Evolutionary conservation across 768 basidiomycete species (phyloP), one percentile per base, ranked within the genome.

Genomic region (Boletus subparvulus): DNA sequence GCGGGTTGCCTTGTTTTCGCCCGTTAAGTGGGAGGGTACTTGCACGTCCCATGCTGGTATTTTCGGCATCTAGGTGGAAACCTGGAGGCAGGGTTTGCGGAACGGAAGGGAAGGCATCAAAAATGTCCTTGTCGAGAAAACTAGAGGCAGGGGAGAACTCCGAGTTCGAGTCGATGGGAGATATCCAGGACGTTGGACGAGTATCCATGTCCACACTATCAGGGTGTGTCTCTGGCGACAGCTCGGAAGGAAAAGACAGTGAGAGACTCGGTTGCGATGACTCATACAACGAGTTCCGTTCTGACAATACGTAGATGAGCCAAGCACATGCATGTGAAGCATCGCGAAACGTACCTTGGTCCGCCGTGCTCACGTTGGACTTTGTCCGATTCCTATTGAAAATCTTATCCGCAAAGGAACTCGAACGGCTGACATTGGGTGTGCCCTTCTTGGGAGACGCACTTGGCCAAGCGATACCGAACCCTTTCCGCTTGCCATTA

Each of bases 31-130:
- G 59, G 5, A 71, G 61, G 26, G 71, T 70, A 42, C 66, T 61
- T 16, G 65, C 47, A 21, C 58, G 69, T 39, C 59, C 68, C 45
- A 50, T 50, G 16, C 30, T 36, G 12, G 46, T 37, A 42, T 54
- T 51, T 9, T 61, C 62, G 16, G 47, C 53, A 19, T 64, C 67
- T 2, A 62, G 50, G 26, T 55, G 55, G 41, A 56, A 66, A 32
- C 68, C 70, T 33, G 73, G 64, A 2, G 81, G 80, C 6, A 77
- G 69, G 17, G 74, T 75, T 46, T 78, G 74, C 2, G 88, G 88
- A 6, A 90, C 87, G 35, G 81, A 80, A 24, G 89, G 89, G 70
- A 90, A 90, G 8, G 86, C 80, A 55, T 89, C 87, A 60, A 85
- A 87, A 24, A 88, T 71, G 12, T 81, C 81, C 58, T 75, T 74